Evolutionary conservation across 352 stramenopile species (phyloP).

Genomic region (Phytophthora sansomeana): DNA sequence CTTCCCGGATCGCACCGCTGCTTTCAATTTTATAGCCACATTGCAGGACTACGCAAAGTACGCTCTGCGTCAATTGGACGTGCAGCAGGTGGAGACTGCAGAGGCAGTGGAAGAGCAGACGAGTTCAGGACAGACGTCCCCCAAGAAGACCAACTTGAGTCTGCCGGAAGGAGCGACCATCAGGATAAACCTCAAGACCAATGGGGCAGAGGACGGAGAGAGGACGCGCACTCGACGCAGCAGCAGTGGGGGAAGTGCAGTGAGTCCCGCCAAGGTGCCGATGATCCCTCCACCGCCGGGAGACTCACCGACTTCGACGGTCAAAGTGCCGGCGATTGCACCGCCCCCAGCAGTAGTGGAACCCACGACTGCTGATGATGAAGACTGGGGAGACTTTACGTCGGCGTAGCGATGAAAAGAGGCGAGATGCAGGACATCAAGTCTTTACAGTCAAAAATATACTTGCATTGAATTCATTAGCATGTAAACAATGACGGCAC

Average conservation of each 20-base stretch:
- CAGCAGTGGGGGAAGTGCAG: slow-evolving; percentile 39
- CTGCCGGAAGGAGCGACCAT: slow-evolving; percentile 78
- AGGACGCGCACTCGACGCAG: slow-evolving; percentile 31
- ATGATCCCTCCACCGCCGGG: slow-evolving; percentile 67
- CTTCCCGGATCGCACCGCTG: slow-evolving; percentile 75
- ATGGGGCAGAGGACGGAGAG: slow-evolving; percentile 35
- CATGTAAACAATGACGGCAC: not conserved
- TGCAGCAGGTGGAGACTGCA: slow-evolving; percentile 34
- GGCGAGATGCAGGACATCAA: not conserved
- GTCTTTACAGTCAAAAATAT: not conserved
- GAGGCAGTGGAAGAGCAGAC: slow-evolving; percentile 5
- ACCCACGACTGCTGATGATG: slow-evolving; percentile 45
- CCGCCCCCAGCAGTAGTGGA: slow-evolving; percentile 29
- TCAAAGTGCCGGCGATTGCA: slow-evolving; percentile 33
- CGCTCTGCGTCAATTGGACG: slow-evolving; percentile 63
- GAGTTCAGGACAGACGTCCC: slow-evolving; percentile 14
- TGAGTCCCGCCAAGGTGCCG: slow-evolving; percentile 52
- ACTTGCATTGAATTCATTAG: not conserved
- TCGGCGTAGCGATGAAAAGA: slow-evolving; percentile 46
- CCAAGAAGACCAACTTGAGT: slow-evolving; percentile 63
- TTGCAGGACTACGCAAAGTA: slow-evolving; percentile 90
- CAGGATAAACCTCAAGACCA: slow-evolving; percentile 80
- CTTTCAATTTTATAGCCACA: slow-evolving; percentile 89
- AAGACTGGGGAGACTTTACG: slow-evolving; percentile 89
- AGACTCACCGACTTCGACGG: slow-evolving; percentile 25